Evolutionary conservation across 2,329 filamentous ascomycete genomes (phyloP).

Genomic region (Verticillium zaregamsianum): DNA sequence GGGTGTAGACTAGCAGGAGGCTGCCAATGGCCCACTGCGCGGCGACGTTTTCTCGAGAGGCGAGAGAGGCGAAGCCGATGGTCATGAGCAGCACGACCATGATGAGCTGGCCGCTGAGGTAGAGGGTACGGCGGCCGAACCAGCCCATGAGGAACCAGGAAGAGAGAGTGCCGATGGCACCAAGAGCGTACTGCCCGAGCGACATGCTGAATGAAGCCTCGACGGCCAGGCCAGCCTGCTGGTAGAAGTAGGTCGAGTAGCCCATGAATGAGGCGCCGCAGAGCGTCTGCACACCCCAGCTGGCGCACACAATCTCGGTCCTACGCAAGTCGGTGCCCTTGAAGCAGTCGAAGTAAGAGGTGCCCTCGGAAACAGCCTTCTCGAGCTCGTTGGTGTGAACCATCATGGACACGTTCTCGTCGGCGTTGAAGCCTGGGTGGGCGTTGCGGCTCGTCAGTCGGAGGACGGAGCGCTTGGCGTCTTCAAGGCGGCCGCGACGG

Average conservation of each 20-base stretch:
- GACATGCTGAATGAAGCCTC: constrained; percentile 34
- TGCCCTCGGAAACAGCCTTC: constrained; percentile 32
- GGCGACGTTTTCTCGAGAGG: constrained; percentile 37
- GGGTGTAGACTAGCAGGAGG: constrained; percentile 38
- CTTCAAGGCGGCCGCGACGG: constrained; percentile 31
- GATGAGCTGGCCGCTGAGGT: constrained; percentile 34
- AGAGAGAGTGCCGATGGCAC: constrained; percentile 37
- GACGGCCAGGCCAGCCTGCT: constrained; percentile 34
- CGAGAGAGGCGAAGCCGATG: constrained; percentile 39
- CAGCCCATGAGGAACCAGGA: constrained; percentile 41
- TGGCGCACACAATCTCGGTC: constrained; percentile 37
- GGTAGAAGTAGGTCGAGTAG: constrained; percentile 35
- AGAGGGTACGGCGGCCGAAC: constrained; percentile 41
- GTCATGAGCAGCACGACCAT: constrained; percentile 34
- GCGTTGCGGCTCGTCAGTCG: constrained; percentile 30
- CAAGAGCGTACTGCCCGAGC: constrained; percentile 38
- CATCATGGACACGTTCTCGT: constrained; percentile 47
- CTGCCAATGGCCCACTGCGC: constrained; percentile 45
- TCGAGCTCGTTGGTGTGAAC: constrained; percentile 46
- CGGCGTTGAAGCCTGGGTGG: constrained; percentile 27
- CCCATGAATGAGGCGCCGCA: constrained; percentile 32
- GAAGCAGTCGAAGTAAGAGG: constrained; percentile 43
- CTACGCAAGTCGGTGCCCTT: constrained; percentile 39
- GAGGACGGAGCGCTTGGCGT: constrained; percentile 32
- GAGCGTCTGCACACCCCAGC: constrained; percentile 35